phyloP scores from a whole-genome alignment of 2,329 filamentous ascomycete species.

The Cucurbitaria berberidis region DNA sequence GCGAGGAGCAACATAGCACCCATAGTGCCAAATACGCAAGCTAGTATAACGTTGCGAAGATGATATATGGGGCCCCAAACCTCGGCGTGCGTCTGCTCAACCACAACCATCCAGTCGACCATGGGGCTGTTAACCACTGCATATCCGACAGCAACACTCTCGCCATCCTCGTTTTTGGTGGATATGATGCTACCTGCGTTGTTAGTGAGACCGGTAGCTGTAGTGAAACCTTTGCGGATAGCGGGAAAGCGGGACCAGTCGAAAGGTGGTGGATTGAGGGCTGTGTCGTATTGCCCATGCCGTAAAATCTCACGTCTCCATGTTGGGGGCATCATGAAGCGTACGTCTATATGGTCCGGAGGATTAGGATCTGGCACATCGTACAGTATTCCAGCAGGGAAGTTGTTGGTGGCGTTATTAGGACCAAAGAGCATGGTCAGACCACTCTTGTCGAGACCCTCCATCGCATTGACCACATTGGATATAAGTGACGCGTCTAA shows the following conservation, averaged over 20 bases:
- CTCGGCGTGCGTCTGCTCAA: conserved; percentile 77
- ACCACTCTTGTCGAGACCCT: conserved; percentile 74
- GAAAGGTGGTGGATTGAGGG: conserved; percentile 54
- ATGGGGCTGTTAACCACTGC: conserved; percentile 71
- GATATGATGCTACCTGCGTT: conserved; percentile 73
- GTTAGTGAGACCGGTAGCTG: conserved; percentile 57
- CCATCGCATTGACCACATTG: conserved; percentile 66
- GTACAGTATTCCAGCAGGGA: conserved; percentile 46
- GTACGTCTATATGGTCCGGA: conserved; percentile 34
- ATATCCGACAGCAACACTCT: conserved; percentile 78
- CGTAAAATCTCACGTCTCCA: conserved; percentile 22
- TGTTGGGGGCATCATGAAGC: conserved; percentile 46
- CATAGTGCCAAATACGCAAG: conserved; percentile 82
- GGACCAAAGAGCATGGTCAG: conserved; percentile 75
- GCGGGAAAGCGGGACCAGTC: conserved; percentile 67
- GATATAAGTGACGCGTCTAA: conserved; percentile 70
- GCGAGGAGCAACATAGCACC: conserved; percentile 74
- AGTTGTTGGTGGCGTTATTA: conserved; percentile 65
- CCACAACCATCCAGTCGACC: conserved; percentile 81
- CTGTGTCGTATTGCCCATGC: conserved; percentile 37
- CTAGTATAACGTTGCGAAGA: conserved; percentile 80
- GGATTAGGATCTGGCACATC: conserved; percentile 21
- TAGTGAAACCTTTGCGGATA: conserved; percentile 65
- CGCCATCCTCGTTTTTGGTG: conserved; percentile 74
- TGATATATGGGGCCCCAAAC: conserved; percentile 77